Evolutionary conservation across 2,329 filamentous ascomycete species (phyloP).

Genomic region (Aspergillus awamori): DNA sequence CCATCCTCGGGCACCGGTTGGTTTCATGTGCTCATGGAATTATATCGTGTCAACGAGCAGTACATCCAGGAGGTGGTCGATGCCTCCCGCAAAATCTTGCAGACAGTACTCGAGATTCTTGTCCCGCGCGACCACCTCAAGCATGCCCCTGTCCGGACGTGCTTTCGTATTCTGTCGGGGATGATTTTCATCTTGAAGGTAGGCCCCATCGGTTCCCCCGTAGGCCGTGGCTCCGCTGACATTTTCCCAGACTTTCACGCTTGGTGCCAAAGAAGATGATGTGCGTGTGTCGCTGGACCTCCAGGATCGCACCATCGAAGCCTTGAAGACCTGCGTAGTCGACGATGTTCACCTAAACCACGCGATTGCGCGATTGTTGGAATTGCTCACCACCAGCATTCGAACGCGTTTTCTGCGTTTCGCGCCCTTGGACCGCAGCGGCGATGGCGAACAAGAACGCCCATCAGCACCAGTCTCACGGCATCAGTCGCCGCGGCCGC

Average conservation of each 20-base stretch:
- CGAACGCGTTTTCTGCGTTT: slow-evolving; percentile 62
- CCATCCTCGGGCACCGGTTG: slow-evolving; percentile 37
- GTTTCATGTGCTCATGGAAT: slow-evolving; percentile 45
- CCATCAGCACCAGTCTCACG: slow-evolving; percentile 38
- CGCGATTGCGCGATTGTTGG: slow-evolving; percentile 63
- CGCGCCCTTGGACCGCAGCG: slow-evolving; percentile 54
- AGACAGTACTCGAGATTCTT: slow-evolving; percentile 61
- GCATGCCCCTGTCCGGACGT: slow-evolving; percentile 65
- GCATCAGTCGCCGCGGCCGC: slow-evolving; percentile 41
- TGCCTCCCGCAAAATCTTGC: slow-evolving; percentile 63
- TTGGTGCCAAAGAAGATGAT: slow-evolving; percentile 65
- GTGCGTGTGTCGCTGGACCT: slow-evolving; percentile 61
- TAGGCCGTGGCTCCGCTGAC: slow-evolving; percentile 12
- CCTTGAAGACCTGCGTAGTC: slow-evolving; percentile 62
- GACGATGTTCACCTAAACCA: slow-evolving; percentile 68
- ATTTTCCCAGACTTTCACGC: slow-evolving; percentile 56
- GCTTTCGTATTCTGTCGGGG: slow-evolving; percentile 65
- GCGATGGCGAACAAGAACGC: slow-evolving; percentile 43
- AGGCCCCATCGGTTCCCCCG: slow-evolving; percentile 7
- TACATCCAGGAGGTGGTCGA: slow-evolving; percentile 67
- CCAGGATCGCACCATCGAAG: slow-evolving; percentile 61
- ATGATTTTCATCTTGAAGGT: slow-evolving; percentile 68
- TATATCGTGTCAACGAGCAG: slow-evolving; percentile 61
- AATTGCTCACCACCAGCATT: slow-evolving; percentile 61
- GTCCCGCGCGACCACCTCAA: slow-evolving; percentile 61